These are phyloP conservation scores for Malus fusca DNA, from an alignment of 306 rosid species.

Conservation along the genomic window DNA sequence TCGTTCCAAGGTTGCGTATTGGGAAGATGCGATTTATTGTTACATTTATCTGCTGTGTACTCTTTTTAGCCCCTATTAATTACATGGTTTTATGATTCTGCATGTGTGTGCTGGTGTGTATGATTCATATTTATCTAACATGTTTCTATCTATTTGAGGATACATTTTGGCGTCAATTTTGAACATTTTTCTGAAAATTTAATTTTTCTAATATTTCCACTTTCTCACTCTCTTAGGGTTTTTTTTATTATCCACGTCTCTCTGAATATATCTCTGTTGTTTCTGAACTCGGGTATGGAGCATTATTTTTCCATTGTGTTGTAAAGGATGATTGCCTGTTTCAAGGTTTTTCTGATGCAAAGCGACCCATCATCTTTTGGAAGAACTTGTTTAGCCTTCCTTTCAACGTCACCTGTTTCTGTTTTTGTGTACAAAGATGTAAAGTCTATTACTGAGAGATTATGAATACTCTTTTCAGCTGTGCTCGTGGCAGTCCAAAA, in stretches of 20 bases:
- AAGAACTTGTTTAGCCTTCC: not conserved
- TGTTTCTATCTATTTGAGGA: not conserved
- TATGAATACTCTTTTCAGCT: conserved; percentile 40
- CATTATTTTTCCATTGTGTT: not conserved
- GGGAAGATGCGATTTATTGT: not conserved
- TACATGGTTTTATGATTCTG: not conserved
- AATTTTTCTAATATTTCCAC: not conserved
- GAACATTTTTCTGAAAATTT: too few species aligned
- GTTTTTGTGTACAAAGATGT: not conserved
- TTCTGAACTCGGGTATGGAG: not conserved
- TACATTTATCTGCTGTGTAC: not conserved
- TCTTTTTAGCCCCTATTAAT: not conserved
- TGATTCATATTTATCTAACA: not conserved
- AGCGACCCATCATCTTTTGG: not conserved
- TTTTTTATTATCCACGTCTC: not conserved
- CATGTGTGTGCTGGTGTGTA: not conserved
- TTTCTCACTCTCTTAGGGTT: not conserved
- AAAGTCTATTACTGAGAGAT: not conserved
- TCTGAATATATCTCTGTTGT: not conserved
- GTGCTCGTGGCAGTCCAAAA: conserved; percentile 93
- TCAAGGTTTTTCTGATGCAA: not conserved
- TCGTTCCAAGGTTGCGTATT: not conserved
- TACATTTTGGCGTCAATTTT: too few species aligned
- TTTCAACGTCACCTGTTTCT: not conserved
- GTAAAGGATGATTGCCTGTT: not conserved